Conservation (phyloP, 192 early-diverging fungal genomes). For the Podila clonocystis region DNA sequence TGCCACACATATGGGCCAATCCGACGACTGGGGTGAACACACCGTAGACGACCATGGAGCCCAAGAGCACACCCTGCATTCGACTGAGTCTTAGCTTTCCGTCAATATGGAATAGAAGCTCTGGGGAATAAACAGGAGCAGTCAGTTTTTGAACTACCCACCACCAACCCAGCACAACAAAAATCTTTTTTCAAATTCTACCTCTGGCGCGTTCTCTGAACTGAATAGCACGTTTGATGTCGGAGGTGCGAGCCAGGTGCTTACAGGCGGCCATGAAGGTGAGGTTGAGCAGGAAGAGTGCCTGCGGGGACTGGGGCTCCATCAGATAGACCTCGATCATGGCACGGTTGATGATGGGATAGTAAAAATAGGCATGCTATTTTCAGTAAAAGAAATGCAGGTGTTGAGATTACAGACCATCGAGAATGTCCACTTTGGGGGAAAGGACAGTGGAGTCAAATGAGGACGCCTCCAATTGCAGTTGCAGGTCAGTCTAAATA, state of each 20-base stretch:
- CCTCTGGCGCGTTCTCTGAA: conserved; percentile 43
- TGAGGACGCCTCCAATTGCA: no score
- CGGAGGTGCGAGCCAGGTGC: conserved; percentile 23
- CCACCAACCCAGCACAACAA: neutral
- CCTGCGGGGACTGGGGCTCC: conserved; percentile 32
- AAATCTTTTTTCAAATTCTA: neutral
- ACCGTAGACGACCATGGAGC: conserved; percentile 42
- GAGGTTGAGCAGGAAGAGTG: conserved; percentile 36
- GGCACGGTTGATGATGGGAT: conserved; percentile 34
- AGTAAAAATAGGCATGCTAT: conserved; percentile 43
- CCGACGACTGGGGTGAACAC: conserved; percentile 22
- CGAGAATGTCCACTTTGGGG: no score
- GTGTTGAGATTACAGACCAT: no score
- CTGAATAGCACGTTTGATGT: conserved; percentile 47
- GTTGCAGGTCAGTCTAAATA: no score
- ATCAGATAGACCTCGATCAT: conserved; percentile 33
- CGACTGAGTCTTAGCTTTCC: conserved; percentile 20
- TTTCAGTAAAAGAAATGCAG: no score
- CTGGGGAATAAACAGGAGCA: neutral
- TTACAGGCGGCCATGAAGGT: conserved; percentile 51
- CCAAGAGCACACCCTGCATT: conserved; percentile 16
- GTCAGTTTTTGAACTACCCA: no score
- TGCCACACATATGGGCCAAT: conserved; percentile 5
- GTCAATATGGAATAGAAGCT: conserved; percentile 23
- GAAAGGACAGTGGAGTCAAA: no score